These are phyloP conservation scores for Hypoxylon lienhwacheense DNA, from an alignment of 495 filamentous ascomycete genomes.

Conservation along the genomic window DNA sequence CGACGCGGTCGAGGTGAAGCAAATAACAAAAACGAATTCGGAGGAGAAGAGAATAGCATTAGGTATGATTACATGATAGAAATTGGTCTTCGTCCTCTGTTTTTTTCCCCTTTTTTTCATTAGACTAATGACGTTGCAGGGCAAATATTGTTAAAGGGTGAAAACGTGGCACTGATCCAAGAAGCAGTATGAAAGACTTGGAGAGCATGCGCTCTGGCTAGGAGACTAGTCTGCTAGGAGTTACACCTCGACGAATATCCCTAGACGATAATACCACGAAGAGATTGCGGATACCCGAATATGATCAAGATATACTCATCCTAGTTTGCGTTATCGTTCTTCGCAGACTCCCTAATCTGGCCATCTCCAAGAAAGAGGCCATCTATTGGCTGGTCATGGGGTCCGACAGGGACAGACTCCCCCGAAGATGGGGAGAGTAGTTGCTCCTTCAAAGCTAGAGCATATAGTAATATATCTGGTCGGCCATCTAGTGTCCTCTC, in stretches of 20 bases:
- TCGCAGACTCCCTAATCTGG: slow-evolving; percentile 45
- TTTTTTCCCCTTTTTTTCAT: too few species aligned
- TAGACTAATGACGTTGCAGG: slow-evolving; percentile 59
- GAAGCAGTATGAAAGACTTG: slow-evolving; percentile 36
- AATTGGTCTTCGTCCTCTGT: not conserved
- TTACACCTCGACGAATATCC: slow-evolving; percentile 2
- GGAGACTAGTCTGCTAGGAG: slow-evolving; percentile 4
- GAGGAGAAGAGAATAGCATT: slow-evolving; percentile 76
- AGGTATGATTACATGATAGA: slow-evolving; percentile 59
- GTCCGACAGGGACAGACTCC: slow-evolving; percentile 63
- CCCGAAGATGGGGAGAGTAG: slow-evolving; percentile 61
- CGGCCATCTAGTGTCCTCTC: slow-evolving; percentile 57
- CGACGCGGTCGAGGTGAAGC: slow-evolving; percentile 89
- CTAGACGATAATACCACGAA: slow-evolving; percentile 7
- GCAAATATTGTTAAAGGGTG: slow-evolving; percentile 95
- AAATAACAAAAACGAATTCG: slow-evolving; percentile 73
- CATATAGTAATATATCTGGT: slow-evolving; percentile 65
- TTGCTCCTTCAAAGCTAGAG: slow-evolving; percentile 87
- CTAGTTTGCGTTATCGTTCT: slow-evolving; percentile 22
- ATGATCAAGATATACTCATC: slow-evolving; percentile 24
- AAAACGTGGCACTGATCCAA: slow-evolving; percentile 96
- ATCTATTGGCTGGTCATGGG: slow-evolving; percentile 51
- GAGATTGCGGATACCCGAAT: slow-evolving; percentile 8
- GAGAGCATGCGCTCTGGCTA: slow-evolving; percentile 1
- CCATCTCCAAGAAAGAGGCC: slow-evolving; percentile 51